Conservation (phyloP, 2,329 filamentous ascomycete species). For the Cladophialophora immunda region DNA sequence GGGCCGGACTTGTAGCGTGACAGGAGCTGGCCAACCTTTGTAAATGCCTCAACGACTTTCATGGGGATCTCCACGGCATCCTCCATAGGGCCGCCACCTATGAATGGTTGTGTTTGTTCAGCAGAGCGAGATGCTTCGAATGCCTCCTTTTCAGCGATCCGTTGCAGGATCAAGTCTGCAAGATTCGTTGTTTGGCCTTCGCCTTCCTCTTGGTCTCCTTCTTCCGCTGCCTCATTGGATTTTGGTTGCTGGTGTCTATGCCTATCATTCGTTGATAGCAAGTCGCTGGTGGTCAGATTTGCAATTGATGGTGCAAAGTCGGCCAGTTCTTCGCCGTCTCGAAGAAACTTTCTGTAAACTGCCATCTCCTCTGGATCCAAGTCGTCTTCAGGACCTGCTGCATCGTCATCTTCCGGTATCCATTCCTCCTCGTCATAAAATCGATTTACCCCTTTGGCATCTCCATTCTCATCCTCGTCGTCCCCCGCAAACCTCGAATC, state of each 20-base stretch:
- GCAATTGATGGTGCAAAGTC: slow-evolving; percentile 40
- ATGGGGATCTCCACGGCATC: slow-evolving; percentile 87
- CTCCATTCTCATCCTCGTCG: slow-evolving; percentile 52
- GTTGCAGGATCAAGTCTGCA: slow-evolving; percentile 90
- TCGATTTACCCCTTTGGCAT: slow-evolving; percentile 54
- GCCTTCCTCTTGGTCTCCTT: slow-evolving; percentile 54
- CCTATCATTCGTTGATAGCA: not conserved
- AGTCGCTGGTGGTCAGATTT: slow-evolving; percentile 45
- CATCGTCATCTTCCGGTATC: slow-evolving; percentile 63
- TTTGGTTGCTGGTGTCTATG: not conserved
- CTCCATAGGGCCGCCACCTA: slow-evolving; percentile 68
- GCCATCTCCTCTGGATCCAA: slow-evolving; percentile 89
- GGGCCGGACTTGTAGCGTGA: slow-evolving; percentile 96
- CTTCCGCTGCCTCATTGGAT: slow-evolving; percentile 42
- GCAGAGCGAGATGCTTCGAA: slow-evolving; percentile 52
- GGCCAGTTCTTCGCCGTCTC: slow-evolving; percentile 63
- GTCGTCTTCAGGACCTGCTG: slow-evolving; percentile 70
- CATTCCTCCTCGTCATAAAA: slow-evolving; percentile 82
- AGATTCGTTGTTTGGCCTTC: slow-evolving; percentile 75
- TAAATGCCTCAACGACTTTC: slow-evolving; percentile 83
- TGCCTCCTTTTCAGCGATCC: slow-evolving; percentile 91
- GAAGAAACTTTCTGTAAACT: slow-evolving; percentile 90
- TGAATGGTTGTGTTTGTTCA: slow-evolving; percentile 45
- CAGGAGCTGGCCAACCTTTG: slow-evolving; percentile 82
- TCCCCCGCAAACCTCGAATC: slow-evolving; percentile 74